Base-by-base conservation (phyloP, 2,329 filamentous ascomycete genomes). In the Verticillium zaregamsianum region DNA sequence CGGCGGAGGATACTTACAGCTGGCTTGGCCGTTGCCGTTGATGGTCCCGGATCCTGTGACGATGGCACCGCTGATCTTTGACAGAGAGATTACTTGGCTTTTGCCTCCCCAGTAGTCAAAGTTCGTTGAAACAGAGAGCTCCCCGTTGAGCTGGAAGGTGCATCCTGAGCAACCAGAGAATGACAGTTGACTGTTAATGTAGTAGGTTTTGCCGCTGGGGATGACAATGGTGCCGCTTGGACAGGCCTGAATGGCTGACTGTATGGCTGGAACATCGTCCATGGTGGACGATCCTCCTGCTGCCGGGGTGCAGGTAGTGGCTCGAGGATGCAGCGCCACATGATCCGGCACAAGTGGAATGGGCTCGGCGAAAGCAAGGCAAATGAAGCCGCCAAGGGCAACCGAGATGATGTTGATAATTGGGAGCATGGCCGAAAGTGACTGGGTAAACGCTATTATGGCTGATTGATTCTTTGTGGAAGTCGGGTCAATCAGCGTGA, bases 21-120 rank as follows among this genome's bases (percentile, higher is more conserved):
- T 72, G 37, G 73, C 69, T 66, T 81, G 79, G 1, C 79, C 79
- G 65, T 79, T 81, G 2, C 78, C 80, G 65, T 82, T 79, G 54
- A 82, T 79, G 0, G 78, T 65, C 17, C 80, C 79, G 1, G 64
- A 68, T 6, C 74, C 77, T 0, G 72, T 77, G 2, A 82, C 72
- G 28, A 72, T 77, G 25, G 75, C 69, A 0, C 73, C 75, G 3
- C 67, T 71, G 37, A 80, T 74, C 11, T 71, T 68, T 14, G 72
- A 68, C 9, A 81, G 66, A 52, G 70, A 67, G 49, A 82, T 74
- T 60, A 80, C 77, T 12, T 74, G 72, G 0, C 66, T 72, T 59
- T 73, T 72, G 17, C 74, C 75, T 28, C 73, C 68, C 80, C 79
- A 82, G 62, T 76, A 78, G 35, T 71, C 67, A 7, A 75, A 74